Evolutionary conservation across 2,329 filamentous ascomycete species (phyloP), one percentile per base, ranked within the genome.

Genomic region (Colletotrichum musicola): DNA sequence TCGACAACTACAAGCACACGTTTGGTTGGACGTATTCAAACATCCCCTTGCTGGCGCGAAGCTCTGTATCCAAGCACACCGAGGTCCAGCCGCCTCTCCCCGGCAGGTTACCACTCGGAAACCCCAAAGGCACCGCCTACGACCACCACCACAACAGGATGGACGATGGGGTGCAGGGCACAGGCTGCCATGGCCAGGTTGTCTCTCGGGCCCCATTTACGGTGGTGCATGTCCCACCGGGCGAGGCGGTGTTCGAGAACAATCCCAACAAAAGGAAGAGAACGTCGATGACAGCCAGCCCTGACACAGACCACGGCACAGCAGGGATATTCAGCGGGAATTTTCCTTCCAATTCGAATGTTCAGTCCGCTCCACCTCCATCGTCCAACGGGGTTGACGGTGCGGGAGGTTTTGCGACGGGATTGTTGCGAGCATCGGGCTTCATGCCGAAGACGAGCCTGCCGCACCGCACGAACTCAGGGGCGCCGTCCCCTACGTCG

Each of bases 31-130:
- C 74, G 14, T 73, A 74, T 3, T 78, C 81, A 6, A 81, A 80
- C 42, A 82, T 88, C 27, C 85, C 86, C 0, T 68, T 87, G 1
- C 76, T 88, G n/a, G 82, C 81, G 2, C 81, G 84, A 6, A 84
- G 77, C 42, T 76, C 79, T 0, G 71, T 85, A 7, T 81, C 84
- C 2, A 78, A 79, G 6, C 81, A 84, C 69, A 80, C 79, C 1
- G 74, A 78, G 35, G 73, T 80, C 1, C 76, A 81, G 9, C 77
- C 83, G 1, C 80, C 84, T 1, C 70, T 86, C 3, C 83, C 84
- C 0, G 82, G 83, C 1, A 78, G 80, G n/a, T 68, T 85, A 5
- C 83, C 83, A 1, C 77, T 85, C 3, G 76, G 73, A 5, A 59
- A 69, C 14, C 67, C 67, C n/a, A 69, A 61, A 27, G 66, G 66